Percentiles rank a stretch among this genome's conserved stretches.
Evolutionary conservation across 345 rosid species (phyloP).

Genomic region (Moricandia arvensis): DNA sequence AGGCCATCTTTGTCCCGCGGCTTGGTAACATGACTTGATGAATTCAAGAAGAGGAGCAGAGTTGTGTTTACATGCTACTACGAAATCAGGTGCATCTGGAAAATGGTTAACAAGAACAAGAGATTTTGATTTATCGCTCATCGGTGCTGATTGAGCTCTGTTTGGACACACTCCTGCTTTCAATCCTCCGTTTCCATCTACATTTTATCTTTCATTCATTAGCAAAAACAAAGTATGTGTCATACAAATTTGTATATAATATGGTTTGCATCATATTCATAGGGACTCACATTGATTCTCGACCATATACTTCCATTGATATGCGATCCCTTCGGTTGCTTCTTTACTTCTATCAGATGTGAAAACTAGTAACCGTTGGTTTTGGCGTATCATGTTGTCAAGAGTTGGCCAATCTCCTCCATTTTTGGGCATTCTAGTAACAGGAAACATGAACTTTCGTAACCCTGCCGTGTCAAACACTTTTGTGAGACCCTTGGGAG

Average conservation of each 20-base stretch:
- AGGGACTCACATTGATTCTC: slow-evolving; percentile 85
- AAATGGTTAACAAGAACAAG: slow-evolving; percentile 72
- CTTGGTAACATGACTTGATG: slow-evolving; percentile 52
- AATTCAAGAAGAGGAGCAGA: slow-evolving; percentile 68
- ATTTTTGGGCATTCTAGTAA: slow-evolving; percentile 70
- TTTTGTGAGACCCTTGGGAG: slow-evolving; percentile 70
- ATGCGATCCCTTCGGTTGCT: slow-evolving; percentile 84
- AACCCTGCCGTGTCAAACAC: slow-evolving; percentile 73
- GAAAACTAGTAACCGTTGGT: slow-evolving; percentile 80
- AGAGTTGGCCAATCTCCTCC: slow-evolving; percentile 83
- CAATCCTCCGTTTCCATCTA: slow-evolving; percentile 83
- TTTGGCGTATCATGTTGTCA: slow-evolving; percentile 63
- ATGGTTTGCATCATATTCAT: not conserved
- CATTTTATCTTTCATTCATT: not conserved
- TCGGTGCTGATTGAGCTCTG: slow-evolving; percentile 66
- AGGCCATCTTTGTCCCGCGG: slow-evolving; percentile 82
- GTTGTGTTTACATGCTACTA: slow-evolving; percentile 67
- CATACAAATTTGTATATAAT: not conserved
- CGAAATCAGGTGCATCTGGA: slow-evolving; percentile 49
- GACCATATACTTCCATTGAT: slow-evolving; percentile 78
- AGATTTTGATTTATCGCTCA: slow-evolving; percentile 58
- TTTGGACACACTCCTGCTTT: slow-evolving; percentile 63
- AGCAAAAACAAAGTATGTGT: slow-evolving; percentile 15
- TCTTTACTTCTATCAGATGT: slow-evolving; percentile 76
- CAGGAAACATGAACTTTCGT: slow-evolving; percentile 72